Evolutionary conservation across 2,329 filamentous ascomycete genomes (phyloP), one percentile per base, ranked within the genome.

Genomic region (Clonostachys chloroleuca): DNA sequence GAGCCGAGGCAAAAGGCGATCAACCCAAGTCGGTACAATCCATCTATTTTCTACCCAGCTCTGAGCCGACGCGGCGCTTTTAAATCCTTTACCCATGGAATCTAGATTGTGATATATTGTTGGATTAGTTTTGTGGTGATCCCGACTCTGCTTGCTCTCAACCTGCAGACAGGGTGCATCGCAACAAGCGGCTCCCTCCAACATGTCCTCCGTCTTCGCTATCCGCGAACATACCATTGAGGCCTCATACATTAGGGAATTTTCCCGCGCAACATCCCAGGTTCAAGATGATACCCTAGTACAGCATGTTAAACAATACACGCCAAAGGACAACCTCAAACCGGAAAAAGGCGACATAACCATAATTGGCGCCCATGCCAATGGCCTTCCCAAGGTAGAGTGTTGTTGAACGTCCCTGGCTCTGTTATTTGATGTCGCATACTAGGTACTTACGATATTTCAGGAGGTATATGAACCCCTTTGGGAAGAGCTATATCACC

Each of bases 401-500:
- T 16, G 6, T 37, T 36, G 8, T 49, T 55, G 35, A 57, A 37
- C 34, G 46, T 9, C 40, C 49, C 9, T 14, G 5, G 5, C 2
- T 7, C 44, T 24, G 30, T 44, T 48, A 6, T 14, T 33, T 36
- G 39, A 12, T 5, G 13, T 33, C 6, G 40, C 36, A 44, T 46
- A 49, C n/a, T n/a, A n/a, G n/a, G n/a, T n/a, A n/a, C 39, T 4
- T 12, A 13, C n/a, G 1, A 13, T 36, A 35, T 9, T 2, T 47
- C 91, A 30, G 87, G 92, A 97, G 73, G 68, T 96, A 3, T 96
- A 96, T 61, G 92, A 96, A 59, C 88, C 92, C 1, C 72, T 96
- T 0, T 96, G 91, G 87, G 89, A 92, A 49, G 89, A 96, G 45
- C 72, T 96, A 2, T 73, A 87, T 55, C 67, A 74, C 16, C 70